Percentiles rank a stretch among this genome's conserved stretches.
phyloP scores from a whole-genome alignment of 2,329 filamentous ascomycete genomes.

The Hymenotorrendiella dingleyae region DNA sequence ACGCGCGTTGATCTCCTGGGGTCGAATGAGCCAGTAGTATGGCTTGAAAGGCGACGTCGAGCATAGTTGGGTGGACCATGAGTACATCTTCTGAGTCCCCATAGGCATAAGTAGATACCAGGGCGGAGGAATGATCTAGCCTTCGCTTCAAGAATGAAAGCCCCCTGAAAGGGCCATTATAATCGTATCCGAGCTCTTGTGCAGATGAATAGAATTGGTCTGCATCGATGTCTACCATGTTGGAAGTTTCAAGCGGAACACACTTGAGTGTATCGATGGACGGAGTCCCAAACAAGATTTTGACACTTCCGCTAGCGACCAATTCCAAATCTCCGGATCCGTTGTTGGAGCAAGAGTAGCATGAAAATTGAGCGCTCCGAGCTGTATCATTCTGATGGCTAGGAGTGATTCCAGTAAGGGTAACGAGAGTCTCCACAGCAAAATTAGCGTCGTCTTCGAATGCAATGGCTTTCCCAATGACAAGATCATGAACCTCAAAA shows the following conservation, averaged over 20 bases:
- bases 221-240: constrained; percentile 9
- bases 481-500: constrained; percentile 26
- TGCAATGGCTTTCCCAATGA: constrained; percentile 12
- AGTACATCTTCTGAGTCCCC: background rate
- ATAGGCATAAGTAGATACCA: background rate
- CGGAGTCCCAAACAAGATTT: background rate
- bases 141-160: constrained; percentile 10
- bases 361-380: no score
- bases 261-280: background rate
- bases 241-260: background rate
- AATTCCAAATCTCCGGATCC: background rate
- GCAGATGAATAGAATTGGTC: constrained; percentile 18
- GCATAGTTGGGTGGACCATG: constrained; percentile 46
- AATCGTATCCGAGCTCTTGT: constrained; percentile 14
- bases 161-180: constrained; percentile 12
- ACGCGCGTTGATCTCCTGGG: constrained; percentile 19
- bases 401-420: background rate
- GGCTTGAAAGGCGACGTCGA: constrained; percentile 46
- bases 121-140: constrained; percentile 7
- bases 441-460: constrained; percentile 13
- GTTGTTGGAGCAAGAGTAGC: no score
- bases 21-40: constrained; percentile 28
- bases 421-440: constrained; percentile 14
- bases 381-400: background rate
- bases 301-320: background rate